Evolutionary conservation across 1,139 yeast species (phyloP).

Genomic region (Magnusiomyces suaveolens): DNA sequence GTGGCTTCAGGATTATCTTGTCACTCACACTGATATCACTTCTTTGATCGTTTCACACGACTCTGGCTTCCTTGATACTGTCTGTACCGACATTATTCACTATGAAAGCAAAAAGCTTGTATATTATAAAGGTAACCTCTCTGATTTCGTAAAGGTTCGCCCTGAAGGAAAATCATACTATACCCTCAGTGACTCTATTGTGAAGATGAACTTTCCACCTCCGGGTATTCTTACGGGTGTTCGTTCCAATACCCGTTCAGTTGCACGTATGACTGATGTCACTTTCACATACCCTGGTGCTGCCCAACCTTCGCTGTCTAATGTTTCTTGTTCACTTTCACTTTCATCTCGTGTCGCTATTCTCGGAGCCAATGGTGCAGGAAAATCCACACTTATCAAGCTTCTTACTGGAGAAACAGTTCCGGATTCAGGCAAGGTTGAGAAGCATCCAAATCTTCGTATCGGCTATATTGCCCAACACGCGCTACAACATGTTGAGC

Average conservation of each 20-base stretch:
- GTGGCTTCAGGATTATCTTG: slow-evolving; percentile 85
- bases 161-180: slow-evolving; percentile 97
- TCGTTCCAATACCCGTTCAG: slow-evolving; percentile 87
- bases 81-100: slow-evolving; percentile 93
- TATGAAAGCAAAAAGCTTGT: slow-evolving; percentile 92
- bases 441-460: slow-evolving; percentile 95
- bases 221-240: slow-evolving; percentile 97
- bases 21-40: slow-evolving; percentile 72
- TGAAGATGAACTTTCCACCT: slow-evolving; percentile 97
- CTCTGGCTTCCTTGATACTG: slow-evolving; percentile 79
- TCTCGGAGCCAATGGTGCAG: slow-evolving; percentile 98
- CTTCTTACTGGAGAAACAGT: slow-evolving; percentile 83
- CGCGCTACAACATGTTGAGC: slow-evolving; percentile 93
- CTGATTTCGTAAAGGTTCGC: slow-evolving; percentile 80
- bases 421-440: slow-evolving; percentile 82
- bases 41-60: slow-evolving; percentile 95
- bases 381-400: slow-evolving; percentile 92
- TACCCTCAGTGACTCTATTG: slow-evolving; percentile 86
- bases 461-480: slow-evolving; percentile 98
- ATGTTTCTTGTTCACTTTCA: slow-evolving; percentile 82
- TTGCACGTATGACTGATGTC: slow-evolving; percentile 80
- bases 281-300: slow-evolving; percentile 89
- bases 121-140: slow-evolving; percentile 90
- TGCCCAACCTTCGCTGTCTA: slow-evolving; percentile 62
- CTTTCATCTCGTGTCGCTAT: slow-evolving; percentile 93